Base-by-base conservation (phyloP, 2,329 filamentous ascomycete species). In the Akanthomyces muscarius region DNA sequence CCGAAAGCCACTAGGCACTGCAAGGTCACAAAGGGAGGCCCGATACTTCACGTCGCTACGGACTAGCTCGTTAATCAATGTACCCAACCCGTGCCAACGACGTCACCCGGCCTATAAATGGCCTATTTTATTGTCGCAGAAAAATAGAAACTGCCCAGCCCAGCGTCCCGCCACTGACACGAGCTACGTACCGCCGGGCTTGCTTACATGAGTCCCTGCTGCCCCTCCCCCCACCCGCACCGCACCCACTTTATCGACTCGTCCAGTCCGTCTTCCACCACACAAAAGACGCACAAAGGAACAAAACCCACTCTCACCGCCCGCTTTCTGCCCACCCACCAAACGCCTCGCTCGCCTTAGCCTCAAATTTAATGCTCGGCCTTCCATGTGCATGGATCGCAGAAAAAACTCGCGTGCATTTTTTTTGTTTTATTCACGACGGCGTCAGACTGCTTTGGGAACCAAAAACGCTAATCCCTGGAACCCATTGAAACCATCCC, bases 261-360 rank as follows among this genome's bases (percentile, higher is more conserved):
- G 36, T 13, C 8, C 33, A 8, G 30, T 4, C 30, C 21, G n/a
- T 6, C 36, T 18, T 51, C 30, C 42, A 55, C 51, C 51, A 55
- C 21, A 38, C 45, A 44, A n/a, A 55, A n/a, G 38, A 2, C 28
- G 41, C 44, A 30, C 14, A 38, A 48, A 11, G 38, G 10, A n/a
- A 14, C 41, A 55, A 61, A 61, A 54, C 2, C 51, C 60, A 54
- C 51, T 28, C 52, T 62, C 60, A 62, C 60, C 60, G 60, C 60
- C 60, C 60, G 44, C 51, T 62, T 62, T 62, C 38, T 61, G 41
- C 47, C 45, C 58, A 45, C 36, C 38, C 36, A 44, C 38, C 36
- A 44, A 54, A 38, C 38, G 18, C 21, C 36, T 36, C 28, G 50
- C 28, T 48, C n/a, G 36, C 45, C 33, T 44, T 38, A 21, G 23